These are phyloP conservation scores for Pulveroboletus sp. DNA, from an alignment of 768 basidiomycete species.

Conservation along the genomic window DNA sequence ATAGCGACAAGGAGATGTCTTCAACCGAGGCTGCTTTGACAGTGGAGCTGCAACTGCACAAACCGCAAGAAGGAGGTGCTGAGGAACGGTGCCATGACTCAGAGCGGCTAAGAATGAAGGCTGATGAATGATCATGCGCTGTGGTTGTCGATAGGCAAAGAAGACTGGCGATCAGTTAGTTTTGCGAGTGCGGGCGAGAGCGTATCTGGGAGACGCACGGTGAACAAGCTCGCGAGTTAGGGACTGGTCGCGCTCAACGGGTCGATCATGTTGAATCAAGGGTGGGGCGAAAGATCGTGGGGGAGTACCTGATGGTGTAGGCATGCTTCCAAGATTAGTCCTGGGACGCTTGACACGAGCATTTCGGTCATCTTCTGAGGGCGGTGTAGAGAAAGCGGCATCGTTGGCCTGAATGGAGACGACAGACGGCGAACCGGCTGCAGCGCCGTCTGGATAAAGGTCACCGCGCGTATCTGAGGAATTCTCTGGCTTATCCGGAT, in stretches of 20 bases:
- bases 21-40: conserved; percentile 63
- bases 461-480: conserved; percentile 26
- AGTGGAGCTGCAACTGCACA: conserved; percentile 78
- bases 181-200: background rate
- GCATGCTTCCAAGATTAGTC: conserved; percentile 37
- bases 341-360: conserved; percentile 53
- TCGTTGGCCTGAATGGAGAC: conserved; percentile 13
- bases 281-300: conserved; percentile 37
- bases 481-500: conserved; percentile 36
- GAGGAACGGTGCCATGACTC: conserved; percentile 63
- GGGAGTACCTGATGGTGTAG: conserved; percentile 29
- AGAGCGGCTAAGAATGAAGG: conserved; percentile 71
- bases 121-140: conserved; percentile 74
- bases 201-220: conserved; percentile 40
- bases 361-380: conserved; percentile 42
- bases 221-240: conserved; percentile 75
- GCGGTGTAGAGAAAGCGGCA: conserved; percentile 7
- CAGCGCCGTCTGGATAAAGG: conserved; percentile 11
- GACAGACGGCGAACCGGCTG: conserved; percentile 14
- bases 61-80: conserved; percentile 68
- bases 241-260: conserved; percentile 53
- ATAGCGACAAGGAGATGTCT: conserved; percentile 51
- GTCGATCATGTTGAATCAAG: conserved; percentile 37
- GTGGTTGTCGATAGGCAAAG: conserved; percentile 79
- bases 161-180: conserved; percentile 50